Percentiles rank a stretch among this genome's conserved stretches.
These are phyloP conservation scores for Elaeagnus macrophylla DNA, from an alignment of 306 rosid genomes.

Conservation along the genomic window DNA sequence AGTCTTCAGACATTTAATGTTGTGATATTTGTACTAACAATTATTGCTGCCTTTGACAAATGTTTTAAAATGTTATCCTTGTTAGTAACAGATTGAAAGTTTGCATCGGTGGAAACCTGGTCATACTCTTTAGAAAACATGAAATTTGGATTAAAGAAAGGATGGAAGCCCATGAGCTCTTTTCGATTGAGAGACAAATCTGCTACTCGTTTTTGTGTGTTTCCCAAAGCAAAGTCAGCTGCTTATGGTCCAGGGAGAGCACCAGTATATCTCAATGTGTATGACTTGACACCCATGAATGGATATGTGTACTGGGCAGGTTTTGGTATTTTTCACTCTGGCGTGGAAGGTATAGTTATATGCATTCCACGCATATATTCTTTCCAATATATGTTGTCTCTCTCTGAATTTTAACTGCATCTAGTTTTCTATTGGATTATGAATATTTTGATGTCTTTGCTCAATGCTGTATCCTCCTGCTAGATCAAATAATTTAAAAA, in stretches of 20 bases:
- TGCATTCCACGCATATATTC: slow-evolving; percentile 10
- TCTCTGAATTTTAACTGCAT: neutral
- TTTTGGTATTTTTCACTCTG: slow-evolving; percentile 92
- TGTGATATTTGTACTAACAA: neutral
- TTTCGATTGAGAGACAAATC: slow-evolving; percentile 73
- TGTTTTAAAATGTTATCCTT: slow-evolving; percentile 6
- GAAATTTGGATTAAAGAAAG: slow-evolving; percentile 66
- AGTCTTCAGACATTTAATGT: slow-evolving; percentile 9
- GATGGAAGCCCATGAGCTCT: slow-evolving; percentile 69
- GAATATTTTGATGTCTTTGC: neutral
- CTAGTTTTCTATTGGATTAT: neutral
- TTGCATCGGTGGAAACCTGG: slow-evolving; percentile 20
- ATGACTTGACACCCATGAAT: slow-evolving; percentile 91
- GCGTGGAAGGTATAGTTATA: slow-evolving; percentile 68
- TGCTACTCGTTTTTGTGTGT: slow-evolving; percentile 51
- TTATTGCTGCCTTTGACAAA: neutral
- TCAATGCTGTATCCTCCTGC: too few species aligned
- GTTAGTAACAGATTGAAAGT: slow-evolving; percentile 22
- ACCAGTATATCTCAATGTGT: slow-evolving; percentile 89
- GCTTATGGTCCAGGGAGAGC: slow-evolving; percentile 49
- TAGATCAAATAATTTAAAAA: too few species aligned
- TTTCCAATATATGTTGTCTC: neutral
- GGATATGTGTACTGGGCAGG: slow-evolving; percentile 97
- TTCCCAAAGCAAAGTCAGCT: slow-evolving; percentile 59
- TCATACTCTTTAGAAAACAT: slow-evolving; percentile 32